Evolutionary conservation across 2,329 filamentous ascomycete genomes (phyloP), one percentile per base, ranked within the genome.

Genomic region (Penicillium digitatum): DNA sequence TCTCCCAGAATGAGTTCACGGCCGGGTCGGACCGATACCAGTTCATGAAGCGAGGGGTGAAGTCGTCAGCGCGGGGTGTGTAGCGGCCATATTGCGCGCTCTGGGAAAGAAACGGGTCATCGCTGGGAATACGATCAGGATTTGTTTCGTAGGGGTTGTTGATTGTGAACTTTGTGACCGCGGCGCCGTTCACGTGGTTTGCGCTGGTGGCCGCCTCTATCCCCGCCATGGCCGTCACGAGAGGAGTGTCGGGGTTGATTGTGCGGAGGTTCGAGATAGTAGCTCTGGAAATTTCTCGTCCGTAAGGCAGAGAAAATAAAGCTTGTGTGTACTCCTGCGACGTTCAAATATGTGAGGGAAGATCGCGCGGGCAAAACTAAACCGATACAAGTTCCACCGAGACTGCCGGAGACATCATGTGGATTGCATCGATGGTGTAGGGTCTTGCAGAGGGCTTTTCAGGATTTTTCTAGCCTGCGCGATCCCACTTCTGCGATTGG

Each of bases 91-190:
- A 73, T 6, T 69, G 63, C 47, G 63, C 56, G 45, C 67, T 71
- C 49, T 64, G 66, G 35, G 61, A 59, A 24, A 72, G 57, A 52
- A 72, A 74, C 1, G 68, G 66, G 51, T 74, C 72, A 27, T 72
- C 66, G 32, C 60, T 59, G 3, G 69, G 66, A 40, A 74, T 66
- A 24, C 52, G 55, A 12, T 67, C 59, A 29, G 64, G 63, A 38
- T 69, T 63, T 34, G 70, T 71, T 59, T 73, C 72, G 60, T 74
- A 74, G 7, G 71, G 70, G 54, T 67, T 71, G 54, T 67, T 71
- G 48, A 54, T 18, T 10, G 44, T 57, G 18, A 56, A 48, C 20
- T 44, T 40, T 34, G 58, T 56, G 47, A 40, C 50, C 51, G 56
- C 43, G 29, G 55, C 56, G 45, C 64, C 68, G 50, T 67, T 67